Percentiles rank a stretch among this genome's conserved stretches.
Evolutionary conservation across 257 asterid species (phyloP).

Genomic region (Ballota nigra): DNA sequence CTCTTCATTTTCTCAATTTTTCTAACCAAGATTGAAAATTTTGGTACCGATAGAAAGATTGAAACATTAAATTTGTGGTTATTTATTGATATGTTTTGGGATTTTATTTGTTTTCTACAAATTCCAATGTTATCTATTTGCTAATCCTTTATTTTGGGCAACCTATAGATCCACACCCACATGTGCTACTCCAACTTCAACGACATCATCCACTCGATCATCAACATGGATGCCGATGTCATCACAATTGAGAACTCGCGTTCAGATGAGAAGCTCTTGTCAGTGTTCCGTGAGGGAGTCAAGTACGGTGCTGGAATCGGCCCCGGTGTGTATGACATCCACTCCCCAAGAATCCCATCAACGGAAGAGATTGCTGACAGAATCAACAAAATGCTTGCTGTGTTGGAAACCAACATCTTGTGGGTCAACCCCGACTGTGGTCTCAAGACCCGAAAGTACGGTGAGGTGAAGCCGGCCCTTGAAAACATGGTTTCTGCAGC

Average conservation of each 20-base stretch:
- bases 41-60: too few species aligned
- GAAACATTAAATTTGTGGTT: too few species aligned
- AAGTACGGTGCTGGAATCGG: constrained; percentile 97
- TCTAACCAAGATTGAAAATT: neutral
- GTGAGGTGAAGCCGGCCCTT: constrained; percentile 90
- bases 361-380: constrained; percentile 85
- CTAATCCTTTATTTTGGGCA: neutral
- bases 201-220: constrained; percentile 93
- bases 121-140: neutral
- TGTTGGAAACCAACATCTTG: constrained; percentile 85
- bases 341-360: constrained; percentile 96
- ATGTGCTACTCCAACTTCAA: constrained; percentile 99
- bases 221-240: constrained; percentile 97
- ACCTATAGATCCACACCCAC: constrained; percentile 89
- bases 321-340: constrained; percentile 93
- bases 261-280: constrained; percentile 95
- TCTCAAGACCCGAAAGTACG: constrained; percentile 91
- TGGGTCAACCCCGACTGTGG: constrained; percentile 99
- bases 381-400: constrained; percentile 96
- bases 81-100: too few species aligned
- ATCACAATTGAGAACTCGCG: constrained; percentile 98
- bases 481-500: constrained; percentile 83
- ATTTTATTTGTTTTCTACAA: too few species aligned
- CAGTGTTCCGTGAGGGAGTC: constrained; percentile 97
- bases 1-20: neutral